These are phyloP conservation scores for Euphorbia schlechtendalii DNA, from an alignment of 441 rosid species.

Conservation along the genomic window DNA sequence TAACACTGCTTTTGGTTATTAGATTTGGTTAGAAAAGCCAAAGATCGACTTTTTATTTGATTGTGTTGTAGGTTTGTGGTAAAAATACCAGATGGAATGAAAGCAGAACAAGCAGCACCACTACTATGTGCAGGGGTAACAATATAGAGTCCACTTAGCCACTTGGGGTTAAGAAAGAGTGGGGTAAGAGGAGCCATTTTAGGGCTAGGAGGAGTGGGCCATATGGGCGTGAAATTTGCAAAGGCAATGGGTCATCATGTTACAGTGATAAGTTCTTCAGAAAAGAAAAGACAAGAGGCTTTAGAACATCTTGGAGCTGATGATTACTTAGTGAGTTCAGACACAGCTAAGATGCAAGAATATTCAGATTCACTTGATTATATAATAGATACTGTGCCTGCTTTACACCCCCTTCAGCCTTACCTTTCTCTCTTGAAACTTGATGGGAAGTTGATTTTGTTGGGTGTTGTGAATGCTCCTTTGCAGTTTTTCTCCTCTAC, in stretches of 20 bases:
- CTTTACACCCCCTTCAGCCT: slow-evolving; percentile 54
- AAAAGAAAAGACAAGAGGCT: slow-evolving; percentile 52
- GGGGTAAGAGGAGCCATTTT: slow-evolving; percentile 66
- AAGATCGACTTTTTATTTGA: too few species aligned
- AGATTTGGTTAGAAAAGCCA: background rate
- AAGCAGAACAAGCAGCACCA: slow-evolving; percentile 79
- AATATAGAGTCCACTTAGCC: slow-evolving; percentile 76
- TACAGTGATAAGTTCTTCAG: slow-evolving; percentile 71
- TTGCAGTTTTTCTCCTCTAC: slow-evolving; percentile 56
- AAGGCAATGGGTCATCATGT: slow-evolving; percentile 85
- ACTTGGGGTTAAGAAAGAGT: slow-evolving; percentile 53
- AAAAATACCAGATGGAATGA: slow-evolving; percentile 79
- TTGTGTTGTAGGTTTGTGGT: slow-evolving; percentile 50
- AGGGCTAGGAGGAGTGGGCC: slow-evolving; percentile 93
- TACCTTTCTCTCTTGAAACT: slow-evolving; percentile 55
- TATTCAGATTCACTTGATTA: slow-evolving; percentile 66
- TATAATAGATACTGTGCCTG: slow-evolving; percentile 75
- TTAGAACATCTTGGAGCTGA: slow-evolving; percentile 64
- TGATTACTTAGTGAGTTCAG: slow-evolving; percentile 54
- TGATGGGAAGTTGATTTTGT: slow-evolving; percentile 64
- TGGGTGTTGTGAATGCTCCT: slow-evolving; percentile 71
- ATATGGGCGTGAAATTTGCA: slow-evolving; percentile 72
- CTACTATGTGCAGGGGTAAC: slow-evolving; percentile 80
- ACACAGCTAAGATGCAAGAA: slow-evolving; percentile 47
- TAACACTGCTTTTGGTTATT: too few species aligned